Base-by-base conservation (phyloP, 129 eudicot genomes). In the Cynara cardunculus region DNA sequence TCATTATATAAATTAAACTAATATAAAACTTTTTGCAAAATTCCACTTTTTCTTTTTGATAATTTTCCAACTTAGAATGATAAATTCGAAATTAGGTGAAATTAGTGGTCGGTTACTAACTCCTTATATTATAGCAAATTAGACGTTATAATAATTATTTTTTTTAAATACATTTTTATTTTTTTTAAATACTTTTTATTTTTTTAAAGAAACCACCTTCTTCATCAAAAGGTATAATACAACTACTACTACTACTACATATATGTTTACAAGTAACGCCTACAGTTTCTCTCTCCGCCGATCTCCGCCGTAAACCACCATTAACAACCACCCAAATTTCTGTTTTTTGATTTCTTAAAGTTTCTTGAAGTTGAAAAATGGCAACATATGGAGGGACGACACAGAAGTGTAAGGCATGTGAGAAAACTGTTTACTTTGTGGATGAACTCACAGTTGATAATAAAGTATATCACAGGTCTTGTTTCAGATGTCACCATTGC, bases 401-500 rank as follows among this genome's bases (percentile, higher is more conserved):
- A n/a, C 97, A 93, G 71, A 96, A 92, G 82, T 96, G 99, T 28
- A 90, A 89, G 79, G 99, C 97, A 39, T 96, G 99, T 92, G 97
- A 96, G 72, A 96, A 92, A 81, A 96, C 97, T 46, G 99, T 92
- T 4, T 96, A 96, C 66, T 89, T 92, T 70, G 96, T 96, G 80
- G 99, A 96, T 88, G 91, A 91, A 84, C 87, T 92, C 76, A 86
- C 94, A 26, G 97, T 93, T 74, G 99, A 96, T 81, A 91, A 86
- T 81, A 89, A 88, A 72, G 89, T 89, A 24, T 96, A 88, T 85
- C 99, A 96, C 72, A 96, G 83, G 82, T 86, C 92, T 74, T 96
- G 99, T 79, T 96, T 96, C 83, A 87, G 97, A 87, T 96, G 99
- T 83, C 97, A 96, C 80, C 99, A 96, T 84, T 96, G 99, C 95